These are phyloP conservation scores for Trapa incisa DNA, from an alignment of 345 rosid genomes.

Conservation along the genomic window DNA sequence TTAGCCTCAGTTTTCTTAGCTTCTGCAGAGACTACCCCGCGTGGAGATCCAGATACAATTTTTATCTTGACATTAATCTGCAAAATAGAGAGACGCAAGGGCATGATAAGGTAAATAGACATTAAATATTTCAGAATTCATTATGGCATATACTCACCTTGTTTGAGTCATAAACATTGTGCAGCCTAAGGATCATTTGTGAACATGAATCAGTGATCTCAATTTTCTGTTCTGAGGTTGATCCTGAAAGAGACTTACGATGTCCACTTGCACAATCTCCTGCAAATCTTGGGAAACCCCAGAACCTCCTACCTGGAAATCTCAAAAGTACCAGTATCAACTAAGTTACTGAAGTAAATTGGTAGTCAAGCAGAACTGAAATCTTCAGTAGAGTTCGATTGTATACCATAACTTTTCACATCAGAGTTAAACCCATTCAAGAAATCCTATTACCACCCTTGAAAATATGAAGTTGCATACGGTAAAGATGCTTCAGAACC, in stretches of 20 bases:
- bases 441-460: neutral
- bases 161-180: constrained; percentile 94
- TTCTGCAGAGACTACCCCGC: constrained; percentile 79
- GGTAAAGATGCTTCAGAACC: neutral
- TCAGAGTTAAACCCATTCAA: too few relatives aligned
- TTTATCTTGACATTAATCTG: constrained; percentile 89
- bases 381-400: neutral
- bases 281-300: constrained; percentile 88
- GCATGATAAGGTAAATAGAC: constrained; percentile 3
- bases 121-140: neutral
- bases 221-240: constrained; percentile 54
- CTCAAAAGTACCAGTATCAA: neutral
- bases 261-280: constrained; percentile 89
- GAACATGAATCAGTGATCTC: constrained; percentile 90
- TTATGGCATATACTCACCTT: constrained; percentile 30
- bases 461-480: neutral
- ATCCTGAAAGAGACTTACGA: constrained; percentile 46
- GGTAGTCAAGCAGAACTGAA: neutral
- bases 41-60: constrained; percentile 80
- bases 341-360: neutral
- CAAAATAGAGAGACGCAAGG: constrained; percentile 1
- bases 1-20: constrained; percentile 62
- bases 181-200: constrained; percentile 96
- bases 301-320: constrained; percentile 55
- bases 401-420: neutral